Conservation (phyloP, 2,329 filamentous ascomycete species). For the Xylaria sp. region DNA sequence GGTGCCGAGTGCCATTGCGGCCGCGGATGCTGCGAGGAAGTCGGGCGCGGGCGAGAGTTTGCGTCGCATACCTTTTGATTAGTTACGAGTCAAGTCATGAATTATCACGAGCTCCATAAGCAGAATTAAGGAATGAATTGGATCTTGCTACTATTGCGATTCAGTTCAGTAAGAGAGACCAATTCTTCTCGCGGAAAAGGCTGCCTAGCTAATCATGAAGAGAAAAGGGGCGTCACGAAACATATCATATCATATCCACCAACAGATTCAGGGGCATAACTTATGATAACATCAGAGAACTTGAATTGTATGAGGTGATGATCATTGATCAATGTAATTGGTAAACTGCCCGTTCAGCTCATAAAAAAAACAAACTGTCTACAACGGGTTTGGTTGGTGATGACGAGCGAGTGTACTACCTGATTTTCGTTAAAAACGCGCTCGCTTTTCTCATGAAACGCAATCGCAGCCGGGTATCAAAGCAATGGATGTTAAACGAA, state of each 20-base stretch:
- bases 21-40: conserved; percentile 83
- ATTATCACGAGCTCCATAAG: neutral
- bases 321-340: conserved; percentile 3
- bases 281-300: neutral
- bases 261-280: neutral
- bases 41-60: conserved; percentile 54
- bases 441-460: conserved; percentile 27
- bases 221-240: neutral
- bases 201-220: neutral
- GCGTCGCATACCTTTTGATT: conserved; percentile 79
- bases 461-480: conserved; percentile 37
- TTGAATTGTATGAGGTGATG: neutral
- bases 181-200: no score
- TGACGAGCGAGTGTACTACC: conserved; percentile 11
- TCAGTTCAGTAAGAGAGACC: neutral
- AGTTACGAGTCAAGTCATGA: conserved; percentile 5
- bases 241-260: no score
- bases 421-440: conserved; percentile 1
- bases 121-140: neutral
- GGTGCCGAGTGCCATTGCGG: conserved; percentile 88
- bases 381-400: conserved; percentile 7
- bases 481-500: conserved; percentile 29
- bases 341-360: conserved; percentile 1
- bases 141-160: neutral
- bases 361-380: conserved; percentile 2